Evolutionary conservation across 148 eudicot species (phyloP).

Genomic region (Fallopia convolvulus): DNA sequence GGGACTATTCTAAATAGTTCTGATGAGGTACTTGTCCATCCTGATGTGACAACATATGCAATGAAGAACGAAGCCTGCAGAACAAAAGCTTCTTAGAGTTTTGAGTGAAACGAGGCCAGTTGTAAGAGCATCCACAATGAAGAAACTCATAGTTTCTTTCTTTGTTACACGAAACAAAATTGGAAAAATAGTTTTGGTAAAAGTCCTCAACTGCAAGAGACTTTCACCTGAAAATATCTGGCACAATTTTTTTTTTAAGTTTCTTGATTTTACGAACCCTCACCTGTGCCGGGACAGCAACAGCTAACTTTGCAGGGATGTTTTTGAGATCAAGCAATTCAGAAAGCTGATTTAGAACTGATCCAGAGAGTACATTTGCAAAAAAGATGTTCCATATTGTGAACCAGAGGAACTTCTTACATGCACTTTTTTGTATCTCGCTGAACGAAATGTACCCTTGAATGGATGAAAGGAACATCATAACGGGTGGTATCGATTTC

Average conservation of each 20-base stretch:
- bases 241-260: too few species aligned
- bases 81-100: background rate
- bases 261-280: background rate
- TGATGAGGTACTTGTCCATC: slow-evolving; percentile 74
- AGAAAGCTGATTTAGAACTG: slow-evolving; percentile 46
- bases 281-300: slow-evolving; percentile 81
- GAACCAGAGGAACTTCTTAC: slow-evolving; percentile 62
- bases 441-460: slow-evolving; percentile 72
- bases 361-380: slow-evolving; percentile 76
- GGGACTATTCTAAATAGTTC: slow-evolving; percentile 48
- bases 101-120: background rate
- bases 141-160: too few species aligned
- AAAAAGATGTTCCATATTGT: slow-evolving; percentile 86
- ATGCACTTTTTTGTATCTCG: slow-evolving; percentile 79
- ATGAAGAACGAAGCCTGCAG: slow-evolving; percentile 88
- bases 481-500: slow-evolving; percentile 51
- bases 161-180: too few species aligned
- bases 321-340: slow-evolving; percentile 59
- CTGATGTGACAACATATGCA: slow-evolving; percentile 80
- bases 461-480: slow-evolving; percentile 68
- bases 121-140: background rate
- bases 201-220: background rate
- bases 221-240: too few species aligned
- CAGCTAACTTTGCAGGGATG: slow-evolving; percentile 57
- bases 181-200: too few species aligned